Base-by-base conservation (phyloP, 805 yeast genomes). In the Metschnikowia cubensis region DNA sequence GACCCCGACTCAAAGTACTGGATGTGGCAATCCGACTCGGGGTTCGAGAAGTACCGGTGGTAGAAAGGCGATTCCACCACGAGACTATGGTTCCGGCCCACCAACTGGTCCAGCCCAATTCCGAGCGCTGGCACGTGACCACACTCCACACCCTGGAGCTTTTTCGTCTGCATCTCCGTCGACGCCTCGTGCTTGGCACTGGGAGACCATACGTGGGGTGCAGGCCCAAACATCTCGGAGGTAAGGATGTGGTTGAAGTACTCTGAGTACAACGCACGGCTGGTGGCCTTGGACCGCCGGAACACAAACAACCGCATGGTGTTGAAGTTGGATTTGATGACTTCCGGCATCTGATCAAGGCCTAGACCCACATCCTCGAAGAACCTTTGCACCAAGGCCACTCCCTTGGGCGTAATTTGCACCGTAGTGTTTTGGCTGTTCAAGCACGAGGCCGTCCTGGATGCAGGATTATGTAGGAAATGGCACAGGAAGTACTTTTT, bases 361-460 rank as follows among this genome's bases (percentile, higher is more conserved):
- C 68, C 72, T 43, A 83, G 64, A 0, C 90, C 95, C 42, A 76
- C 65, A 38, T 71, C 77, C 45, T 73, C 70, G 53, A 85, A 82
- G 62, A 84, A 89, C 15, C 74, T 70, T 45, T 80, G 81, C 2
- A 91, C 65, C 0, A 89, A 60, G 0, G 89, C 83, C 6, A 89
- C 82, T 1, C 97, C 98, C 61, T 92, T 92, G 0, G 97, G 90
- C 0, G 97, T 89, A 3, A 96, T 96, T 62, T 92, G 97, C 29
- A 89, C 61, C 2, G 71, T 52, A 0, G 73, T 69, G 3, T 67
- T 70, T 0, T 60, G 67, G 45, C 50, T 33, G 25, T 76, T 76
- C 5, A 83, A 74, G 38, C 63, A 68, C 13, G 62, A 55, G 39
- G 86, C 63, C 0, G 96, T 89, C 58, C 92, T 70, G 54, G 86